Conservation (phyloP, 2,329 filamentous ascomycete species). For the Massarina eburnea region DNA sequence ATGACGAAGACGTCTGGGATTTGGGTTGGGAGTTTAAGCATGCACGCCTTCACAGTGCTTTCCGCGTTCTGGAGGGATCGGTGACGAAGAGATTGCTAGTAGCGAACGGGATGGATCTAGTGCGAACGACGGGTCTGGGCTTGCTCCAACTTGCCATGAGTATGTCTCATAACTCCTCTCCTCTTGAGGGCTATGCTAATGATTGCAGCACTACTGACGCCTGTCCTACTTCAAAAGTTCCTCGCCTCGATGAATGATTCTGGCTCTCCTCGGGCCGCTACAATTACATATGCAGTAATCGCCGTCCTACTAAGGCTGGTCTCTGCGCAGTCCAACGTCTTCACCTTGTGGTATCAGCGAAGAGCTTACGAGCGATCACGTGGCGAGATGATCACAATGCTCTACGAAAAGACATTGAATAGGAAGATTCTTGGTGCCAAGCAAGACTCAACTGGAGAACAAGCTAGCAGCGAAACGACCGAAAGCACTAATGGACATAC, state of each 20-base stretch:
- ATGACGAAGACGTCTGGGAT: constrained; percentile 80
- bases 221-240: constrained; percentile 72
- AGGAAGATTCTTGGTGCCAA: constrained; percentile 55
- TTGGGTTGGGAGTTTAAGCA: constrained; percentile 83
- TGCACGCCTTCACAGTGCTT: constrained; percentile 69
- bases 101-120: constrained; percentile 78
- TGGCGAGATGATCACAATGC: constrained; percentile 83
- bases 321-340: constrained; percentile 65
- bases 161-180: constrained; percentile 27
- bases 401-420: constrained; percentile 75
- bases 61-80: constrained; percentile 71
- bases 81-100: constrained; percentile 69
- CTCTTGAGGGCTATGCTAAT: constrained; percentile 5
- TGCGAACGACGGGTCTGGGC: constrained; percentile 66
- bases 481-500: constrained; percentile 16
- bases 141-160: constrained; percentile 63
- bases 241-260: constrained; percentile 65
- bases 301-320: constrained; percentile 63
- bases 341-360: constrained; percentile 79
- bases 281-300: constrained; percentile 66
- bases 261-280: constrained; percentile 53
- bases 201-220: constrained; percentile 49
- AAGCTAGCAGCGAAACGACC: constrained; percentile 17
- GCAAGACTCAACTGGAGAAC: constrained; percentile 33
- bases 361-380: constrained; percentile 81